Evolutionary conservation across 306 rosid genomes (phyloP), one percentile per base, ranked within the genome.

Genomic region (Fragaria nilgerrensis): DNA sequence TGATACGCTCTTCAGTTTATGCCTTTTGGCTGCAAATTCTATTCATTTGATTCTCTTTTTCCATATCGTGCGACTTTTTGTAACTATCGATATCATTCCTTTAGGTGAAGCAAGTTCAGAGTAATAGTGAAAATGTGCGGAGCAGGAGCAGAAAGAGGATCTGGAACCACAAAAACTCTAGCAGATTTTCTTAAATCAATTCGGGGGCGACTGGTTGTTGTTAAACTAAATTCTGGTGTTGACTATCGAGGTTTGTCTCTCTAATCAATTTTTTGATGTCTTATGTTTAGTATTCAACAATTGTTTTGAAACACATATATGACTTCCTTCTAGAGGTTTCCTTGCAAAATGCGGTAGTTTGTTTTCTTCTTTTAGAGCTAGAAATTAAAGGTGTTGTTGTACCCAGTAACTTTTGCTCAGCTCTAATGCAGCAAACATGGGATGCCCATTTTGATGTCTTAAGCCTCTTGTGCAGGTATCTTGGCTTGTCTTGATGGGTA

Each of bases 401-500:
- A 10, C 25, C 7, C 53, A 5, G 45, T 25, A 22, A 45, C 25
- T 73, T 39, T 6, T 75, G 15, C 3, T 14, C 34, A 3, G 56
- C 19, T 55, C 43, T 9, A 56, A 59, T 74, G n/a, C 70, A 20
- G 9, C 47, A 55, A 11, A 61, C 34, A 44, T 29, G 58, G 2
- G 14, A 48, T 25, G 39, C 25, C 49, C 45, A 11, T n/a, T 34
- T 48, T 81, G 76, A 81, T 41, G 10, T 37, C 8, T 77, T 55
- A 76, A 74, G 77, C 76, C 53, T 67, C 77, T 20, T 76, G 53
- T 70, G 81, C 88, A 92, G 97, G 99, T 82, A 95, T 95, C 74
- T 88, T 95, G 44, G 99, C 97, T 15, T 95, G 99, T 84, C 91
- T 94, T 34, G 97, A 95, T 86, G 99, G 99, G 70, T 95, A 95